Evolutionary conservation across 257 asterid genomes (phyloP), one percentile per base, ranked within the genome.

Genomic region (Thymus mandschuricus): DNA sequence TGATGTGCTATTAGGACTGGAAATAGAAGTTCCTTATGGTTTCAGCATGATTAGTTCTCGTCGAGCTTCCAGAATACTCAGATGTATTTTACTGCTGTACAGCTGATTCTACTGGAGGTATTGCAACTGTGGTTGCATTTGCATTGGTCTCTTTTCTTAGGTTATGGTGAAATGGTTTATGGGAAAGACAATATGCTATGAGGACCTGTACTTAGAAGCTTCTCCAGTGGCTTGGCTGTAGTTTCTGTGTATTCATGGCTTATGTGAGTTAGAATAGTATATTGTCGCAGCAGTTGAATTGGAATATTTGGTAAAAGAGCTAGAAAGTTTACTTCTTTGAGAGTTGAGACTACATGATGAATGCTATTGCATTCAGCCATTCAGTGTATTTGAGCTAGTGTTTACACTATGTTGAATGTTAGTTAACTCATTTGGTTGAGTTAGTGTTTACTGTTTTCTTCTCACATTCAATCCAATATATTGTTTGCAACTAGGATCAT

Each of bases 61-160:
- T 68, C 31, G 10, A 31, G 50, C 46, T 45, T 67, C 29, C 41
- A 12, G 30, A 76, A 10, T 51, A 27, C 68, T 68, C 60, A 67
- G 50, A 52, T 46, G 10, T 11, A 48, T 9, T 44, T 2, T 21
- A 5, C 21, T 21, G 21, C 21, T 21, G 30, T 3, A 5, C 41
- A 4, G 41, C 41, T 38, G 41, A 38, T 38, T 4, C 8, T 38
- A 4, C 41, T 38, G 41, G 41, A 38, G 41, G 41, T 38, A 38
- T 5, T 38, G 41, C 41, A 4, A 29, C 28, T 54, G 21, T 31
- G 40, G 4, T 56, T 56, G 5, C 10, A 28, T 30, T 56, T 29
- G 15, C 29, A 40, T 56, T 4, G 13, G 70, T 40, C 41, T 40
- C 8, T 6, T 1, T 64, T 48, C 7, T 10, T 55, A 9, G 43